Evolutionary conservation across 2,329 filamentous ascomycete species (phyloP).

Genomic region (Colletotrichum sidae): DNA sequence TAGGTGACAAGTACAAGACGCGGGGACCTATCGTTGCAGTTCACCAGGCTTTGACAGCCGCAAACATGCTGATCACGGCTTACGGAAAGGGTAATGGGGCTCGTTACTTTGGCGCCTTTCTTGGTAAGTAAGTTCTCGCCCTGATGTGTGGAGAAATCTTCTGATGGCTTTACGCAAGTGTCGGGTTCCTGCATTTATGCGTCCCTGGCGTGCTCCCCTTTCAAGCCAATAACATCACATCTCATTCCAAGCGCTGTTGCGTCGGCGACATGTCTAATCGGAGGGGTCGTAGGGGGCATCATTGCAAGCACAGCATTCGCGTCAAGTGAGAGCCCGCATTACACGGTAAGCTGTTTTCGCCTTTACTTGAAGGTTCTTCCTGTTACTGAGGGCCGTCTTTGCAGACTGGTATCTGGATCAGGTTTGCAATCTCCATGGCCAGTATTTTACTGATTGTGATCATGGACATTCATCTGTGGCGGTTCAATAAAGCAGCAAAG

Average conservation of each 20-base stretch:
- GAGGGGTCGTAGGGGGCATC: conserved; percentile 43
- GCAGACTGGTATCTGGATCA: conserved; percentile 34
- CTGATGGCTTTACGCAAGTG: conserved; percentile 40
- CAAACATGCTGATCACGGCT: conserved; percentile 38
- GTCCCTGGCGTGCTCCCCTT: conserved; percentile 45
- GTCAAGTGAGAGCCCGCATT: conserved; percentile 39
- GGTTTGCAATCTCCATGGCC: conserved; percentile 30
- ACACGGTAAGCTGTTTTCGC: conserved; percentile 30
- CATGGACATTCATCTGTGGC: conserved; percentile 35
- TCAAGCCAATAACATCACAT: conserved; percentile 48
- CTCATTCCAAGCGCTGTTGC: conserved; percentile 44
- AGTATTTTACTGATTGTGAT: conserved; percentile 28
- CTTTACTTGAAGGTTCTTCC: neutral
- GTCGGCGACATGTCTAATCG: conserved; percentile 44
- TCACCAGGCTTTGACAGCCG: conserved; percentile 41
- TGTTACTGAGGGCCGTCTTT: neutral
- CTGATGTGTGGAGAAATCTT: conserved; percentile 15
- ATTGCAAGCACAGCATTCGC: conserved; percentile 39
- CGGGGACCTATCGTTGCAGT: conserved; percentile 39
- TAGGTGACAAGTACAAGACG: conserved; percentile 39
- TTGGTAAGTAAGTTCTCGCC: conserved; percentile 44
- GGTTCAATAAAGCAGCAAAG: conserved; percentile 31
- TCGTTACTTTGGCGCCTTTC: conserved; percentile 42
- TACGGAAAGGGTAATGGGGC: conserved; percentile 25
- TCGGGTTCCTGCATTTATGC: conserved; percentile 44